phyloP scores from a whole-genome alignment of 2,329 filamentous ascomycete genomes.

The Botrytis sinoallii region DNA sequence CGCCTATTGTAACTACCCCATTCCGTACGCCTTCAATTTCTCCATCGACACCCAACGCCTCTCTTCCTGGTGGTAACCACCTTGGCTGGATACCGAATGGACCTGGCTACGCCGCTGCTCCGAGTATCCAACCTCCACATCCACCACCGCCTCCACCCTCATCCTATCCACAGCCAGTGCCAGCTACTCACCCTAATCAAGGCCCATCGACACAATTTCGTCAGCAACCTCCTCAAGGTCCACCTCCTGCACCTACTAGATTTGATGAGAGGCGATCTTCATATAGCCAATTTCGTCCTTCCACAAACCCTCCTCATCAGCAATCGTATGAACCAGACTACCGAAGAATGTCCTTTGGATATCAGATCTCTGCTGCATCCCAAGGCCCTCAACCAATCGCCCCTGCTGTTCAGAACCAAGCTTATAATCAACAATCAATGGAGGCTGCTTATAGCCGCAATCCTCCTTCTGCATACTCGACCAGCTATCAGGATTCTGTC shows the following conservation, averaged over 20 bases:
- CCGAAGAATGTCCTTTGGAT: conserved; percentile 24
- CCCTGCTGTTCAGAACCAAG: conserved; percentile 2
- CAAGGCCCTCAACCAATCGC: neutral
- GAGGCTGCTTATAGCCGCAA: conserved; percentile 14
- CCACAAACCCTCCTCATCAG: conserved; percentile 16
- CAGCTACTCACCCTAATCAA: neutral
- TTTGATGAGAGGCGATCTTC: conserved; percentile 9
- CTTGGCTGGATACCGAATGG: conserved; percentile 29
- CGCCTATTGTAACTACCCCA: conserved; percentile 13
- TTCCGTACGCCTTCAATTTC: conserved; percentile 15
- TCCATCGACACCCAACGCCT: conserved; percentile 29
- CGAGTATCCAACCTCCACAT: neutral
- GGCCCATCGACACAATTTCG: conserved; percentile 3
- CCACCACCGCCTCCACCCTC: conserved; percentile 11
- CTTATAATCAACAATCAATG: conserved; percentile 2
- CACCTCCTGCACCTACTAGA: conserved; percentile 22
- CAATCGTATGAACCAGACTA: conserved; percentile 29
- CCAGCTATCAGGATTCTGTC: conserved; percentile 18
- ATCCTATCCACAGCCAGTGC: conserved; percentile 17
- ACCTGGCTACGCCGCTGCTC: conserved; percentile 16
- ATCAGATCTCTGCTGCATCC: neutral
- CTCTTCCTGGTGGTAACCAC: conserved; percentile 35
- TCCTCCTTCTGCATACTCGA: neutral
- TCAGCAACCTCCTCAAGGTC: conserved; percentile 20
- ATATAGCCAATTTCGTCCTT: conserved; percentile 21